Base-by-base conservation (phyloP, 2,329 filamentous ascomycete species). In the Sphaerulina populicola region DNA sequence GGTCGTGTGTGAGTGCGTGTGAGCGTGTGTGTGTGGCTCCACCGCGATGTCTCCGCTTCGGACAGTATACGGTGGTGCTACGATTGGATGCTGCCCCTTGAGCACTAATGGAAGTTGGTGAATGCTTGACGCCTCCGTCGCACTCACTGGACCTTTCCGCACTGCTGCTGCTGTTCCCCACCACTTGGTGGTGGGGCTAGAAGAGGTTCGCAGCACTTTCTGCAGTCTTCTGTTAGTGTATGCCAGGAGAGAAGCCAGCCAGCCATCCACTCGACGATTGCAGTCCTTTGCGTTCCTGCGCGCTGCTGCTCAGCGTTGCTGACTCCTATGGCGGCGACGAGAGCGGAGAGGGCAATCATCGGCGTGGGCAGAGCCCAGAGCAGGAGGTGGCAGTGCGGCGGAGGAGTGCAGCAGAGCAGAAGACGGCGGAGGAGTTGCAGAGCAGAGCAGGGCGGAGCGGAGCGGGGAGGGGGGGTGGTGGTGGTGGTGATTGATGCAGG, bases 71-170 rank as follows among this genome's bases (percentile, higher is more conserved):
- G 15, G 38, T 14, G 47, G 39, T 38, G 21, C 21, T 14, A 27
- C 44, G 8, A 52, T 52, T 55, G 48, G 44, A 48, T 11, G 42
- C 42, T 35, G 18, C 35, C 12, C 49, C 53, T 29, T 30, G 46
- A 39, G 47, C 49, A 39, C 53, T 53, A 55, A 45, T 12, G 41
- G 50, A 44, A 40, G 53, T 47, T 43, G 50, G 47, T 46, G 43
- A 39, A 51, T 44, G 53, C 38, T 55, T 55, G 50, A 56, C 53
- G 53, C 53, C 53, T 56, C 53, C 21, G 44, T 49, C 18, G 33
- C 44, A 51, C 39, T 39, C 36, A 45, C 33, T 48, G 46, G 46
- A 18, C 38, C 23, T 42, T 11, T n/a, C 7, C 10, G 12, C 7
- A 18, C 23, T 14, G 30, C 39, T 23, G n/a, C 21, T 33, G 23